phyloP scores from a whole-genome alignment of 257 asterid species.

The Fraxinus cuspidata region DNA sequence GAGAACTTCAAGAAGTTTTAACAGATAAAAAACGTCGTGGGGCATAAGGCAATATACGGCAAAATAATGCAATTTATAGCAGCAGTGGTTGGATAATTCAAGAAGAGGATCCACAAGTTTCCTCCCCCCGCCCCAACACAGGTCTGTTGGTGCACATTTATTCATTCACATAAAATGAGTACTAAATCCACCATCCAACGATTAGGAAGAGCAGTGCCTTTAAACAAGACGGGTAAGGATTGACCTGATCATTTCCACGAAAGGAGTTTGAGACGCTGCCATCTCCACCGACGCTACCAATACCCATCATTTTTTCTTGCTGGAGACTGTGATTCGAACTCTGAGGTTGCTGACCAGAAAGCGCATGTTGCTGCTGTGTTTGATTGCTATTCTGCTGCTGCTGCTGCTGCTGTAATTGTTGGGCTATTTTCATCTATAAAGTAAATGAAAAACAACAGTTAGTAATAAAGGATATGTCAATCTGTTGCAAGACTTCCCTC shows the following conservation, averaged over 20 bases:
- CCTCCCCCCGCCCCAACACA: neutral
- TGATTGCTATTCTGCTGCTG: slow-evolving; percentile 62
- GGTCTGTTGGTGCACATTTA: neutral
- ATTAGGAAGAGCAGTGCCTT: neutral
- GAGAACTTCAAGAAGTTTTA: neutral
- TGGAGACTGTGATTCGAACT: slow-evolving; percentile 51
- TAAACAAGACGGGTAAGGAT: slow-evolving; percentile 24
- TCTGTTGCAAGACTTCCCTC: slow-evolving; percentile 2
- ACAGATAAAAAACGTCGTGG: neutral
- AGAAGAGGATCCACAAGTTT: neutral
- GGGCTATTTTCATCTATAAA: slow-evolving; percentile 72
- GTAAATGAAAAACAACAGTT: slow-evolving; percentile 7
- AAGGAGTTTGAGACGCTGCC: slow-evolving; percentile 52
- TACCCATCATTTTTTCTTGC: slow-evolving; percentile 49
- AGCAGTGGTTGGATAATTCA: neutral
- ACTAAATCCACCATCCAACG: neutral
- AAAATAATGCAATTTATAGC: neutral
- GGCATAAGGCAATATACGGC: neutral
- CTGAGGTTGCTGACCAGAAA: slow-evolving; percentile 52
- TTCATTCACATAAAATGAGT: neutral
- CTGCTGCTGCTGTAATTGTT: slow-evolving; percentile 60
- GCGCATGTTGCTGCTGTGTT: slow-evolving; percentile 63
- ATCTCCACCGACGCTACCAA: slow-evolving; percentile 41
- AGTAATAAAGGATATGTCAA: neutral
- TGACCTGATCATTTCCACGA: slow-evolving; percentile 57